phyloP scores from a whole-genome alignment of 352 stramenopile species.

The Phytophthora palmivora region DNA sequence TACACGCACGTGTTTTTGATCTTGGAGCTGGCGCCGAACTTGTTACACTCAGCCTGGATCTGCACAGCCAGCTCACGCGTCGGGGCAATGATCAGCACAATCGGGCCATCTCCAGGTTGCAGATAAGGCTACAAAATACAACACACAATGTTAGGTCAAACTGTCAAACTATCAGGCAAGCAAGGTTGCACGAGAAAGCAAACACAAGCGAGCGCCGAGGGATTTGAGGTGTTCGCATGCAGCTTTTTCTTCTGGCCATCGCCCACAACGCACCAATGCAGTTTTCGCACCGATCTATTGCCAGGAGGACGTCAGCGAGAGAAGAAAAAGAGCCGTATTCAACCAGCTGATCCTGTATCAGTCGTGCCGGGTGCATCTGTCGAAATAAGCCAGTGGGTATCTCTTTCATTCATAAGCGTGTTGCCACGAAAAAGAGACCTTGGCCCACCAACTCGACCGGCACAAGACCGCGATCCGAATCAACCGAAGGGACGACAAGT shows the following conservation, averaged over 20 bases:
- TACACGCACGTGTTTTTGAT: slow-evolving; percentile 99
- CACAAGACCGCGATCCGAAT: slow-evolving; percentile 33
- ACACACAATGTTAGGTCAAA: slow-evolving; percentile 37
- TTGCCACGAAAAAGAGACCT: slow-evolving; percentile 11
- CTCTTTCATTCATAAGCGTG: slow-evolving; percentile 6
- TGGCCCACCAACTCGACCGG: slow-evolving; percentile 31
- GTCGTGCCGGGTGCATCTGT: slow-evolving; percentile 23
- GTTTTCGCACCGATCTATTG: slow-evolving; percentile 42
- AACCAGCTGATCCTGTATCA: slow-evolving; percentile 26
- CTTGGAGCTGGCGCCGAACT: slow-evolving; percentile 97
- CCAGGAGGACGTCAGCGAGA: slow-evolving; percentile 29
- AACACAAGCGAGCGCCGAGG: slow-evolving; percentile 51
- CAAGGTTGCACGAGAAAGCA: slow-evolving; percentile 43
- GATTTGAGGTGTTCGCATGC: slow-evolving; percentile 55
- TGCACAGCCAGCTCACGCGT: slow-evolving; percentile 99
- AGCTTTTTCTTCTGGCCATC: slow-evolving; percentile 52
- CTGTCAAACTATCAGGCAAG: slow-evolving; percentile 5
- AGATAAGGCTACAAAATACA: slow-evolving; percentile 74
- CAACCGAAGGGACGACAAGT: slow-evolving; percentile 21
- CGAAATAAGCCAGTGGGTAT: slow-evolving; percentile 12
- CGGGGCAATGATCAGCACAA: slow-evolving; percentile 98
- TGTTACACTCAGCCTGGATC: slow-evolving; percentile 99
- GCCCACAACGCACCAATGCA: slow-evolving; percentile 55
- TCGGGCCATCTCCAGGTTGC: slow-evolving; percentile 98
- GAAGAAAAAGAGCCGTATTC: slow-evolving; percentile 37